Evolutionary conservation across 192 early-diverging fungal genomes (phyloP).

Genomic region (Dissophora globulifera): DNA sequence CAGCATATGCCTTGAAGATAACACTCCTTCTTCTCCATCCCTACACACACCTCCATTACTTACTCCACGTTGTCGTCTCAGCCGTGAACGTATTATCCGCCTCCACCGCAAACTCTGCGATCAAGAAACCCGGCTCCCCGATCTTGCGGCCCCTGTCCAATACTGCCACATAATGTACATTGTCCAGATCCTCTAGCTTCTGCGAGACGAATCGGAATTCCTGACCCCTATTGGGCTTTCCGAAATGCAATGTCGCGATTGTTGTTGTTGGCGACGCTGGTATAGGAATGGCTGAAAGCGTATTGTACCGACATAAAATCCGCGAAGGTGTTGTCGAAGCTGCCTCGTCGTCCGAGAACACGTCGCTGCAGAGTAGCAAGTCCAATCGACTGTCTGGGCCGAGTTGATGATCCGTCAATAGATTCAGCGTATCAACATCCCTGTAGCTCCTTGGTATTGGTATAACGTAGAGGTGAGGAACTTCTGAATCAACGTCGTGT

Average conservation of each 20-base stretch:
- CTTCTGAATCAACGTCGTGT: constrained; percentile 10
- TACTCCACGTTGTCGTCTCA: constrained; percentile 58
- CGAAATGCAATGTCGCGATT: constrained; percentile 16
- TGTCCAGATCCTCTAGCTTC: constrained; percentile 11
- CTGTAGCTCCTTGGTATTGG: constrained; percentile 41
- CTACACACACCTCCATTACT: too few species aligned
- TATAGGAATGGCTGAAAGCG: constrained; percentile 25
- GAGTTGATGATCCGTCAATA: constrained; percentile 58
- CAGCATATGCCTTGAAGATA: too few species aligned
- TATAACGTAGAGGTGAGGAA: constrained; percentile 51
- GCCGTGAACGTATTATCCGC: constrained; percentile 24
- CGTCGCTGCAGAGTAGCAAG: constrained; percentile 58
- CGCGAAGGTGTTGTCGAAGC: constrained; percentile 12
- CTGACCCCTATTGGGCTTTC: constrained; percentile 1
- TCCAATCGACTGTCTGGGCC: constrained; percentile 48
- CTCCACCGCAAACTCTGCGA: constrained; percentile 59
- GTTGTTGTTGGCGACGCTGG: constrained; percentile 16
- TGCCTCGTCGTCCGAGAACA: constrained; percentile 1
- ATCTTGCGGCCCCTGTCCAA: constrained; percentile 44
- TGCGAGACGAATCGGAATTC: constrained; percentile 35
- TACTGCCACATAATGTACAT: constrained; percentile 24
- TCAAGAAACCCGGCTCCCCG: constrained; percentile 57
- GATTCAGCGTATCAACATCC: constrained; percentile 51
- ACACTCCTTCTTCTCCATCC: too few species aligned
- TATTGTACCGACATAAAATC: constrained; percentile 20